Conservation (phyloP, 768 basidiomycete species). For the Amanita rubescens region DNA sequence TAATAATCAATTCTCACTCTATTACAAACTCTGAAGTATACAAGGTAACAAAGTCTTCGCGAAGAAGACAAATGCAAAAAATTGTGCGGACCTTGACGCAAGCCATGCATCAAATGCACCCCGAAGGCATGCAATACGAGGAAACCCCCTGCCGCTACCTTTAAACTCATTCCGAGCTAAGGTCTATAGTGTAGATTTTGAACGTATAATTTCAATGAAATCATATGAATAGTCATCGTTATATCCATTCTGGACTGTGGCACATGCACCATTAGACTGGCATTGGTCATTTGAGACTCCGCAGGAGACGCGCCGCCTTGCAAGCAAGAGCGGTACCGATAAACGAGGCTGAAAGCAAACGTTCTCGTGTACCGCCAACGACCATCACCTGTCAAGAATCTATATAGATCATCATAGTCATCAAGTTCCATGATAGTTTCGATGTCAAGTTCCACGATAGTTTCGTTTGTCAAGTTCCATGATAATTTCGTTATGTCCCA, state of each 20-base stretch:
- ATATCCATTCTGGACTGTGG: neutral
- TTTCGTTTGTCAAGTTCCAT: neutral
- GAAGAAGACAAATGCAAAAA: conserved; percentile 27
- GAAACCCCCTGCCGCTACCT: neutral
- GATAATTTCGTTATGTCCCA: no score
- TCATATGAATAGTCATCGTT: neutral
- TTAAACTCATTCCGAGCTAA: neutral
- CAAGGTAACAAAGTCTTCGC: conserved; percentile 17
- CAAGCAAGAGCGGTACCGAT: conserved; percentile 6
- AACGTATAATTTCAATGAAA: neutral
- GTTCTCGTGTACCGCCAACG: conserved; percentile 3
- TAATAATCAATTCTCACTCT: no score
- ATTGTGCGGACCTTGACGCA: conserved; percentile 20
- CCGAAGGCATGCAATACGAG: neutral
- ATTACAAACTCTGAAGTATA: no score
- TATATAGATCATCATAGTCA: neutral
- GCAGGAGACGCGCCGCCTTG: neutral
- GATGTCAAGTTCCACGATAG: neutral
- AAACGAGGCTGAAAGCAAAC: no score
- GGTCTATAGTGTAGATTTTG: neutral
- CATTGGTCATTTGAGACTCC: neutral
- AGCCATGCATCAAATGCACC: neutral
- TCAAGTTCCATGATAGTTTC: neutral
- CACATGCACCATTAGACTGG: neutral
- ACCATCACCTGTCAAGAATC: neutral